Percentiles rank a stretch among this genome's conserved stretches.
Conservation (phyloP, 2,329 filamentous ascomycete genomes). For the Fusarium nisikadoi region DNA sequence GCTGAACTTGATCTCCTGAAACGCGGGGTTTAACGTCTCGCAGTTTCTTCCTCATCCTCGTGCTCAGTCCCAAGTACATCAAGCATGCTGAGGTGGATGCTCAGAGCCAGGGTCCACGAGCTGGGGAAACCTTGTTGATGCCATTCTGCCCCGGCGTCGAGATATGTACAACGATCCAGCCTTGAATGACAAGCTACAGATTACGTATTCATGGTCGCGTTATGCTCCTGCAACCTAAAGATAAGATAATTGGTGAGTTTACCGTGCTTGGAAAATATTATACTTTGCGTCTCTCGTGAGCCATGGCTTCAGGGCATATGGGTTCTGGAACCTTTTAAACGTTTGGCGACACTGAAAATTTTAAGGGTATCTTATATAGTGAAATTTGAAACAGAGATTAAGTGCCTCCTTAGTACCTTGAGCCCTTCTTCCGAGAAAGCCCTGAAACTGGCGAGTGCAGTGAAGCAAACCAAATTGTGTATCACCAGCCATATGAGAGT, state of each 20-base stretch:
- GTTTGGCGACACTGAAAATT: not conserved
- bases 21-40: conserved; percentile 21
- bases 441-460: not conserved
- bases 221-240: not conserved
- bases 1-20: conserved; percentile 13
- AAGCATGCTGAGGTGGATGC: conserved; percentile 20
- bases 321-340: not conserved
- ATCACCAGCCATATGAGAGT: not conserved
- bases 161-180: not conserved
- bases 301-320: not conserved
- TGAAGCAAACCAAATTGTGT: not conserved
- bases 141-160: conserved; percentile 19
- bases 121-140: conserved; percentile 37
- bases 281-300: not conserved
- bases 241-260: not conserved
- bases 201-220: not conserved
- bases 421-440: not conserved
- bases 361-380: not conserved
- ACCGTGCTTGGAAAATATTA: not conserved
- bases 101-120: conserved; percentile 17
- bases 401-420: not conserved
- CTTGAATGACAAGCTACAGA: not conserved
- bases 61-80: conserved; percentile 1
- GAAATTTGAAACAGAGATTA: not conserved
- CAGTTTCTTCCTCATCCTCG: not conserved